Percentiles rank a stretch among this genome's conserved stretches.
Evolutionary conservation across 208 protist species (phyloP).

Genomic region (Acanthamoeba quina): DNA sequence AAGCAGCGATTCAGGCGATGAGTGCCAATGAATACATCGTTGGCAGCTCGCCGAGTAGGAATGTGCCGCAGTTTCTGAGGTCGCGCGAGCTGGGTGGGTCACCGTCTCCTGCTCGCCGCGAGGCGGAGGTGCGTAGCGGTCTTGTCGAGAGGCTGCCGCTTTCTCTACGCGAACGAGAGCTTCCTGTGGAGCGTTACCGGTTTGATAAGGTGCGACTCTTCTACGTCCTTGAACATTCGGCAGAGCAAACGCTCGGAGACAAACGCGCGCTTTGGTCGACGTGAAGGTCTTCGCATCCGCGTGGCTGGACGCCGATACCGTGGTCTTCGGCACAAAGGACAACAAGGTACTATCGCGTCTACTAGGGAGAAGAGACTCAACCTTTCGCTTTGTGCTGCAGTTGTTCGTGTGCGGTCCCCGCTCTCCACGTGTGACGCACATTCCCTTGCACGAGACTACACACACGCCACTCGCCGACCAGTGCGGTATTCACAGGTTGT

Average conservation of each 20-base stretch:
- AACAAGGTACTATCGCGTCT: slow-evolving; percentile 2
- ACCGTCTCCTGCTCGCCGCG: neutral
- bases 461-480: neutral
- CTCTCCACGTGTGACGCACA: neutral
- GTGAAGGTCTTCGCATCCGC: slow-evolving; percentile 15
- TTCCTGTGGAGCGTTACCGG: slow-evolving; percentile 21
- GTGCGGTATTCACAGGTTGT: slow-evolving; percentile 50
- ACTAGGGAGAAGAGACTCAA: neutral
- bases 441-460: neutral
- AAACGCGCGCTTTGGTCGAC: neutral
- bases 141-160: neutral
- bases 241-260: no score
- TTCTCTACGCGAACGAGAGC: slow-evolving; percentile 7
- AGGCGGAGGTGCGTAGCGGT: neutral
- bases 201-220: neutral
- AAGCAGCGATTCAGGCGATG: neutral
- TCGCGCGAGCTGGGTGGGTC: neutral
- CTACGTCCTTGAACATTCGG: neutral
- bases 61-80: neutral
- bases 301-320: slow-evolving; percentile 13
- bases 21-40: neutral
- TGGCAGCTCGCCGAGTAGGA: neutral
- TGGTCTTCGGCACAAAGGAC: slow-evolving; percentile 56
- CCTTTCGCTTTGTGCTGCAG: neutral
- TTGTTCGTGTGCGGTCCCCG: neutral